Conservation (phyloP, 2,329 filamentous ascomycete species). For the Diaporthe sp. region DNA sequence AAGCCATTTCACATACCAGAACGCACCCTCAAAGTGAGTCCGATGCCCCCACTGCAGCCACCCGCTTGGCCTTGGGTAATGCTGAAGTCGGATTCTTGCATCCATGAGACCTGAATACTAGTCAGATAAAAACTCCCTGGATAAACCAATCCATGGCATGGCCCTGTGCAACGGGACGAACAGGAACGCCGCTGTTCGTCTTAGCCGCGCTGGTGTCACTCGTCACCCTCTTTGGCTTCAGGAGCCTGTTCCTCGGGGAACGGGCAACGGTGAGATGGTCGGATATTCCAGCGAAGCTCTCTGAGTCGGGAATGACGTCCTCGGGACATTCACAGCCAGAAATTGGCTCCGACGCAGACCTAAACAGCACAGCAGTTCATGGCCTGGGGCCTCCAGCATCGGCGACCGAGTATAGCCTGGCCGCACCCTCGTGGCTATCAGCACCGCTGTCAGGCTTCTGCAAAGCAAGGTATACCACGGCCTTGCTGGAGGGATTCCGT, state of each 20-base stretch:
- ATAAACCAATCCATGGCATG: not conserved
- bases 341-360: not conserved
- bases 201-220: not conserved
- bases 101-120: not conserved
- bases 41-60: not conserved
- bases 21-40: not conserved
- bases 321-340: not conserved
- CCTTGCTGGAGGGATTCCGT: conserved; percentile 47
- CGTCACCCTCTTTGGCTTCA: not conserved
- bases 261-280: not conserved
- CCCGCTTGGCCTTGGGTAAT: not conserved
- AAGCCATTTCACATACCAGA: not conserved
- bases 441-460: not conserved
- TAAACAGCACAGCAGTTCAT: not conserved
- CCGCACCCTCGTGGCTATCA: not conserved
- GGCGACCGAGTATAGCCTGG: not conserved
- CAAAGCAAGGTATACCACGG: not conserved
- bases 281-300: not conserved
- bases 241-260: not conserved
- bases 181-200: not conserved
- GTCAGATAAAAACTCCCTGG: too few relatives aligned
- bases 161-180: not conserved
- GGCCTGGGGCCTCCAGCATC: not conserved
- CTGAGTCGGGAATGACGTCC: not conserved
- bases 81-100: too few relatives aligned